A percentile compares a stretch with the other conserved stretches of the same genome.
phyloP scores from a whole-genome alignment of 169 alveolate genomes.

The Plasmodium knowlesi region DNA sequence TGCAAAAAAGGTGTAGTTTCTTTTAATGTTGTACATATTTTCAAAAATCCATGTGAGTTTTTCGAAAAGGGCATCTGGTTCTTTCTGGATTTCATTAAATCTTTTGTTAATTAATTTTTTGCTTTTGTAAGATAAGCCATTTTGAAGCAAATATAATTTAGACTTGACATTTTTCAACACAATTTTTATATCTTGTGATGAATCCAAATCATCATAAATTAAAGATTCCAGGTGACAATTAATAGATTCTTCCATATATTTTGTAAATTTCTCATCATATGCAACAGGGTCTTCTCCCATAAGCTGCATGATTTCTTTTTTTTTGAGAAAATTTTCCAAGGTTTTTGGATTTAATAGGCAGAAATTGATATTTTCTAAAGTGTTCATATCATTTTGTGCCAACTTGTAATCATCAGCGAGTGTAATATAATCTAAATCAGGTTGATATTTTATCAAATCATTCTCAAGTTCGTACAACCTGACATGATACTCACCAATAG shows the following conservation, averaged over 20 bases:
- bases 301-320: background rate
- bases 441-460: conserved; percentile 21
- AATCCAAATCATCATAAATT: conserved; percentile 8
- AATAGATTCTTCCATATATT: conserved; percentile 35
- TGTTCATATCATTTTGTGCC: background rate
- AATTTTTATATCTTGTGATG: conserved; percentile 12
- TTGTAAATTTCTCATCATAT: conserved; percentile 19
- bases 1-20: background rate
- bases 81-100: conserved; percentile 10
- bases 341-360: conserved; percentile 64
- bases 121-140: conserved; percentile 28
- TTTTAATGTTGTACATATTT: background rate
- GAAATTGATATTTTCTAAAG: conserved; percentile 23
- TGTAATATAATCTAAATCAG: background rate
- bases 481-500: conserved; percentile 14
- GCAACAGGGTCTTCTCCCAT: background rate
- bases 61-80: background rate
- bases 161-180: background rate
- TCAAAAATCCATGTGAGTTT: conserved; percentile 6
- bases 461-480: background rate
- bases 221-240: conserved; percentile 46
- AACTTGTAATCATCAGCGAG: conserved; percentile 40
- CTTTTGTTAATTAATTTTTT: background rate
- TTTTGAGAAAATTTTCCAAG: conserved; percentile 42
- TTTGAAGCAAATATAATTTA: conserved; percentile 22